phyloP scores from a whole-genome alignment of 768 basidiomycete species.

The Lactarius hengduanensis region DNA sequence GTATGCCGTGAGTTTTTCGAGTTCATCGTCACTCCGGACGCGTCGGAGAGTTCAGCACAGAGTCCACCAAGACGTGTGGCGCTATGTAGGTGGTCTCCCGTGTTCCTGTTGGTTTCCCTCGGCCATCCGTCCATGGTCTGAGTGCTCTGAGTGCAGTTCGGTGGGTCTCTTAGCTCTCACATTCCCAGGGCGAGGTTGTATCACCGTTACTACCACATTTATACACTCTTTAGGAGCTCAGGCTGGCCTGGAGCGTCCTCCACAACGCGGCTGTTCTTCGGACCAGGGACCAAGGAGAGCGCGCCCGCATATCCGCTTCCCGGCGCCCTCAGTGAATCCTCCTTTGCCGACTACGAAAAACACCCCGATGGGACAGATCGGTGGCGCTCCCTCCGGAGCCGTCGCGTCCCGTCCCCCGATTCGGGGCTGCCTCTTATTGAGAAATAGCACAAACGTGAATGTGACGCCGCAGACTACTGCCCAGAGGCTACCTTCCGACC shows the following conservation, averaged over 20 bases:
- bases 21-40: conserved; percentile 5
- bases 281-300: conserved; percentile 27
- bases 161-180: conserved; percentile 27
- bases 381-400: not conserved
- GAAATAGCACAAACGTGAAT: too few species aligned
- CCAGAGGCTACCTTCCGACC: not conserved
- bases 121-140: conserved; percentile 6
- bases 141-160: conserved; percentile 21
- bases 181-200: conserved; percentile 19
- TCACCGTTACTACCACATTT: not conserved
- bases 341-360: not conserved
- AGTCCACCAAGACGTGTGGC: conserved; percentile 24
- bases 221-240: not conserved
- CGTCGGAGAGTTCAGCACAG: conserved; percentile 23
- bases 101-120: conserved; percentile 12
- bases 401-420: not conserved
- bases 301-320: not conserved
- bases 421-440: conserved; percentile 5
- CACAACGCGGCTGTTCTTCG: conserved; percentile 23
- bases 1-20: not conserved
- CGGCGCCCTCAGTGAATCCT: not conserved
- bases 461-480: conserved; percentile 13
- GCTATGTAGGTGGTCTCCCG: conserved; percentile 24
- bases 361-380: not conserved
- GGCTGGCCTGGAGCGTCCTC: conserved; percentile 7